Base-by-base conservation (phyloP, 352 stramenopile genomes). In the Thraustotheca clavata region DNA sequence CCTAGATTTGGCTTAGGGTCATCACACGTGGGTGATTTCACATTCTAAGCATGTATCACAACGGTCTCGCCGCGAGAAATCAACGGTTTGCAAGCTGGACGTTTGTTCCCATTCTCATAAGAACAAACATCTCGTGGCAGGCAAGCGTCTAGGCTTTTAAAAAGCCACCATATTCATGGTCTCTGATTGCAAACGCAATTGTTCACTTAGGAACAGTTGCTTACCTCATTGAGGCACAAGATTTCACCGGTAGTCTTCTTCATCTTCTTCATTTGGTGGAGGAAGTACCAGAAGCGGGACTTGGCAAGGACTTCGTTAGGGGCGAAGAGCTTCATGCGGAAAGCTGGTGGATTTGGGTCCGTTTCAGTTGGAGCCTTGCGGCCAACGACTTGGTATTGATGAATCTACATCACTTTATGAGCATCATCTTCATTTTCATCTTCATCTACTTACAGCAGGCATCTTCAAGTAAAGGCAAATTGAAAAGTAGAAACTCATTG, bases 241-340 rank as follows among this genome's bases (percentile, higher is more conserved):
- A 99, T 99, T 81, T 99, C 96, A 76, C 97, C 97, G 52, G 97
- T 99, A 60, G 96, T 99, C 91, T 99, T 99, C 94, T 99, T 99
- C 96, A 99, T 99, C 89, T 99, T 99, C 73, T 97, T 94, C 87
- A 99, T 98, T 87, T 99, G 96, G 80, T 99, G 96, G 75, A 99
- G 94, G 85, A 99, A 99, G 87, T 99, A 99, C 97, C 97, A 99
- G 89, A 99, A 99, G 77, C 97, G 97, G 65, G 96, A 99, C 87
- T 98, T 98, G 70, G 96, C 97, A 62, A 98, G 91, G 65, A 99
- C 96, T 66, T 86, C 71, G 83, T 98, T 98, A 55, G 95, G 91
- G 33, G 95, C 95, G 77, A 99, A 98, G 59, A 96, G 73, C 80
- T 94, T 94, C 97, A 99, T 99, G 72, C 97, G 89, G 94, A 99